A percentile compares a stretch with the other conserved stretches of the same genome.
phyloP scores from a whole-genome alignment of 495 filamentous ascomycete genomes.

The Penicillium verhagenii region DNA sequence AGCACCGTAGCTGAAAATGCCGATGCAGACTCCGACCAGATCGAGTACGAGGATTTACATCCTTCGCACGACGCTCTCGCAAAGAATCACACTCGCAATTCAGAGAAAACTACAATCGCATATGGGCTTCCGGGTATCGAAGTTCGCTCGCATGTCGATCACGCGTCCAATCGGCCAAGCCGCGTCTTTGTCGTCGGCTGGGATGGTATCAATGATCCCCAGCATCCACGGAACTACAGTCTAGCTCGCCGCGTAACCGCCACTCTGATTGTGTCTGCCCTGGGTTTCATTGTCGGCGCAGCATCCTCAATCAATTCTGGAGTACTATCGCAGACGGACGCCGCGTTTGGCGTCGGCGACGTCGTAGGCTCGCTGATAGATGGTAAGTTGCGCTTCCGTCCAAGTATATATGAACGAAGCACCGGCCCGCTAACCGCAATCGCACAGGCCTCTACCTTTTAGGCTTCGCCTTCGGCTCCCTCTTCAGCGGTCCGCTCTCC shows the following conservation, averaged over 20 bases:
- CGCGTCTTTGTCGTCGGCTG: constrained; percentile 56
- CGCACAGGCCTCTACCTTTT: constrained; percentile 54
- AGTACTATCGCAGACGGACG: constrained; percentile 40
- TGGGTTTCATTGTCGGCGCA: constrained; percentile 51
- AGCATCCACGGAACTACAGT: constrained; percentile 58
- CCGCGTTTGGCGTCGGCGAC: constrained; percentile 50
- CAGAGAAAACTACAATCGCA: constrained; percentile 30
- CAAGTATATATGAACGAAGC: no score
- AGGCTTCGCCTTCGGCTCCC: constrained; percentile 57
- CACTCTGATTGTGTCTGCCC: constrained; percentile 50
- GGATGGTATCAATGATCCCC: constrained; percentile 50
- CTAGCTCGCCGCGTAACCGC: constrained; percentile 36
- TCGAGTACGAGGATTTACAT: background rate
- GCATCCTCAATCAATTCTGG: constrained; percentile 53
- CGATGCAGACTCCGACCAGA: background rate
- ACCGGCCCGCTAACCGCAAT: background rate
- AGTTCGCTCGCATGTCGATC: constrained; percentile 27
- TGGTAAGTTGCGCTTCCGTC: no score
- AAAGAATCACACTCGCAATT: constrained; percentile 19
- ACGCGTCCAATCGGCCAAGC: constrained; percentile 18
- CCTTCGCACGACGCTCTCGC: constrained; percentile 1
- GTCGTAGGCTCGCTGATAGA: constrained; percentile 48
- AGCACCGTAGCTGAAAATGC: background rate
- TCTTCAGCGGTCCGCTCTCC: constrained; percentile 52
- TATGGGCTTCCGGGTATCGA: constrained; percentile 38